Conservation (phyloP, 768 basidiomycete species). For the Leccinum subtestaceum region DNA sequence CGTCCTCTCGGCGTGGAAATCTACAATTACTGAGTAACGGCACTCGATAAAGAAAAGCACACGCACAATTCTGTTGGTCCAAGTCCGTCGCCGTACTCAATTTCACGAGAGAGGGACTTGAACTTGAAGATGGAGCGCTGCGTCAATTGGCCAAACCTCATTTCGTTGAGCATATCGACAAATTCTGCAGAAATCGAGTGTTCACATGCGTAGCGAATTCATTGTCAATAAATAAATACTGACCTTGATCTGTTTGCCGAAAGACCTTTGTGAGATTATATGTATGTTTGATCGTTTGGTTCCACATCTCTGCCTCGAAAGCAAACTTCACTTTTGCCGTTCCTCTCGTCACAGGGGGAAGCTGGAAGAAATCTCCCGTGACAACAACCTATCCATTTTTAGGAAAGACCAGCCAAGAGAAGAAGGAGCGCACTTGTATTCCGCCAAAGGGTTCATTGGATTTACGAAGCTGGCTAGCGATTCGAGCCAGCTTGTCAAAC, state of each 20-base stretch:
- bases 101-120: constrained; percentile 61
- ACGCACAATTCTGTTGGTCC: constrained; percentile 88
- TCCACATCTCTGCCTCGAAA: constrained; percentile 86
- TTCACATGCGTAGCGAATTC: neutral
- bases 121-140: constrained; percentile 67
- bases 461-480: constrained; percentile 65
- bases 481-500: constrained; percentile 83
- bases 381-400: constrained; percentile 63
- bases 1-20: constrained; percentile 90
- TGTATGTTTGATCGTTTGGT: constrained; percentile 66
- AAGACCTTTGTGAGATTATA: constrained; percentile 96
- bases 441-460: constrained; percentile 82
- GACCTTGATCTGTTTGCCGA: constrained; percentile 88
- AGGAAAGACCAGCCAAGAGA: neutral
- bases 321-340: constrained; percentile 71
- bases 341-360: constrained; percentile 84
- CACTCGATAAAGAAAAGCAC: neutral
- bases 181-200: constrained; percentile 56
- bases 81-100: constrained; percentile 76
- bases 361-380: constrained; percentile 97
- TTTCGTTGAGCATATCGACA: constrained; percentile 96
- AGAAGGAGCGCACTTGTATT: constrained; percentile 62
- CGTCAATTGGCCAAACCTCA: constrained; percentile 84
- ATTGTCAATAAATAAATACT: constrained; percentile 20
- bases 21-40: constrained; percentile 37